phyloP scores from a whole-genome alignment of 495 filamentous ascomycete genomes.

The Penicillium pancosmium region DNA sequence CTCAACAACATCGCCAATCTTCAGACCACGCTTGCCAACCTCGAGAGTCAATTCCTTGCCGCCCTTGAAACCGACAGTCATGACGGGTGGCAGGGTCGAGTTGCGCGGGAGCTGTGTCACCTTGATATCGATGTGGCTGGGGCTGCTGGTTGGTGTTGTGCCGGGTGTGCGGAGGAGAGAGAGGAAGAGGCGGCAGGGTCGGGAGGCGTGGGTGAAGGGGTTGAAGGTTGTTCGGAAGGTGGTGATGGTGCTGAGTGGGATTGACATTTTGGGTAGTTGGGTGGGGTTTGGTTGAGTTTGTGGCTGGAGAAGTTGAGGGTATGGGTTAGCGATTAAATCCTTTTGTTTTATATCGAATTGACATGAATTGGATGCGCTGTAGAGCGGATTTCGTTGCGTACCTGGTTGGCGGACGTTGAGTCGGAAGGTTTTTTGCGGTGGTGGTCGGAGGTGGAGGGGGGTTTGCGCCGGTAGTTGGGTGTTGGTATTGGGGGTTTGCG shows the following conservation, averaged over 20 bases:
- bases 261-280: conserved; percentile 70
- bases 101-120: conserved; percentile 65
- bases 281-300: background rate
- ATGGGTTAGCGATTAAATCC: background rate
- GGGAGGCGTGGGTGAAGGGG: conserved; percentile 77
- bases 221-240: conserved; percentile 85
- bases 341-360: background rate
- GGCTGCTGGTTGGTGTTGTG: conserved; percentile 71
- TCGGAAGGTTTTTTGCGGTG: conserved; percentile 29
- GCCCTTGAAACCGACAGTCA: conserved; percentile 69
- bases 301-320: background rate
- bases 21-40: conserved; percentile 82
- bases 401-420: conserved; percentile 15
- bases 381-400: conserved; percentile 11
- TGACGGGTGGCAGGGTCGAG: conserved; percentile 56
- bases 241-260: conserved; percentile 63
- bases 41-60: conserved; percentile 57
- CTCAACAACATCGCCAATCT: conserved; percentile 83
- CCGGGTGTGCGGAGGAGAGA: conserved; percentile 64
- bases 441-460: background rate
- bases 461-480: background rate
- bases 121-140: conserved; percentile 77
- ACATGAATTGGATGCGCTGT: background rate
- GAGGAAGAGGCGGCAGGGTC: conserved; percentile 84
- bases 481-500: background rate